Percentiles rank a stretch among this genome's conserved stretches.
phyloP scores from a whole-genome alignment of 257 asterid species.

The Nicotiana sylvestris region DNA sequence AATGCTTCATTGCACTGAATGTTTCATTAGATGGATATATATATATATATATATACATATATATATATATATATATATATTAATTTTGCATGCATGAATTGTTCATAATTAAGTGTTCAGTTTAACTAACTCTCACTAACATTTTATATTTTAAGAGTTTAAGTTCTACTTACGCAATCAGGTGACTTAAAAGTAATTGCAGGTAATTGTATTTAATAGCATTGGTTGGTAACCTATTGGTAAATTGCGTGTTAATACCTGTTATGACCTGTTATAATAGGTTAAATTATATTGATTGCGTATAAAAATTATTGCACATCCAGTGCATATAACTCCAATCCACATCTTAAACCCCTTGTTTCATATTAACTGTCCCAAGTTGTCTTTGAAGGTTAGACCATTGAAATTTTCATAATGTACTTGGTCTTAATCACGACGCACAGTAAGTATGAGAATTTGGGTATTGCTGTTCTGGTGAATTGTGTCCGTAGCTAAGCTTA shows the following conservation, averaged over 20 bases:
- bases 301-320: no score
- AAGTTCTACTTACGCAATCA: no score
- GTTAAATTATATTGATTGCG: no score
- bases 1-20: neutral
- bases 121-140: neutral
- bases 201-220: no score
- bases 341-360: neutral
- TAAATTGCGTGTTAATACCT: no score
- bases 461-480: neutral
- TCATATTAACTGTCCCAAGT: neutral
- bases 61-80: neutral
- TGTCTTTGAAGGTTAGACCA: neutral
- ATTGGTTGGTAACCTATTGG: no score
- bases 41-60: neutral
- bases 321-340: no score
- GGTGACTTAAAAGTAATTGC: no score
- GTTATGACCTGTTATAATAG: no score
- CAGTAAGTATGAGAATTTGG: neutral
- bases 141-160: neutral
- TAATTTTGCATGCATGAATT: neutral
- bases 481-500: conserved; percentile 1
- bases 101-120: neutral
- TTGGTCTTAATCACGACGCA: neutral
- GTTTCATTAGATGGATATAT: neutral
- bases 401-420: neutral